These are phyloP conservation scores for Ogataea methanolica DNA, from an alignment of 805 yeast species.

Conservation along the genomic window DNA sequence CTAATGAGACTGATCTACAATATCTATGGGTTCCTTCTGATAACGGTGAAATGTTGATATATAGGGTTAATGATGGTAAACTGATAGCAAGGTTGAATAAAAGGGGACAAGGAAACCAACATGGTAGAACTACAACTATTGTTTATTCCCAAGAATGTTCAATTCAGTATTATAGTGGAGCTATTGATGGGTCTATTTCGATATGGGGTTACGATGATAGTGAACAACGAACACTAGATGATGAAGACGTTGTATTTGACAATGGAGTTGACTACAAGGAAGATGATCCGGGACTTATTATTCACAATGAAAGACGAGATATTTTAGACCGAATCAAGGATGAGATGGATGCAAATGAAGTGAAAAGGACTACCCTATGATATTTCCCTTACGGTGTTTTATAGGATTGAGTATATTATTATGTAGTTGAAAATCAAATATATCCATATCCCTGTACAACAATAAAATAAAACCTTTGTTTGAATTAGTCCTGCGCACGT, in stretches of 20 bases:
- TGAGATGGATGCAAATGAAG: slow-evolving; percentile 26
- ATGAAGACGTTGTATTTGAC: slow-evolving; percentile 12
- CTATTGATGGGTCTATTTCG: slow-evolving; percentile 61
- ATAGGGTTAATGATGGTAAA: slow-evolving; percentile 56
- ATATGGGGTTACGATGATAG: slow-evolving; percentile 46
- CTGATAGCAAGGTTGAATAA: slow-evolving; percentile 52
- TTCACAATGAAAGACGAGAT: not conserved
- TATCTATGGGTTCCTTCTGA: slow-evolving; percentile 70
- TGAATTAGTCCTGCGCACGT: too few species aligned
- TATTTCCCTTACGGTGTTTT: too few species aligned
- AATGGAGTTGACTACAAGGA: slow-evolving; percentile 12
- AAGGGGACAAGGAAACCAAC: slow-evolving; percentile 23
- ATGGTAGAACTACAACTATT: slow-evolving; percentile 48
- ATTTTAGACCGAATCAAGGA: slow-evolving; percentile 25
- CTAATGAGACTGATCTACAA: slow-evolving; percentile 49
- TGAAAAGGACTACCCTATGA: not conserved
- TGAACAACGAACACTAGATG: slow-evolving; percentile 3
- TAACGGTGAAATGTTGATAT: slow-evolving; percentile 63
- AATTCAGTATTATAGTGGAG: slow-evolving; percentile 52
- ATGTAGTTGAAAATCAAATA: too few species aligned
- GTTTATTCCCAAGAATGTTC: slow-evolving; percentile 41
- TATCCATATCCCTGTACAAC: too few species aligned
- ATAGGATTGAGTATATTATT: too few species aligned
- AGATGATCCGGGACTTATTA: not conserved
- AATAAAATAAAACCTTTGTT: too few species aligned